These are phyloP conservation scores for Escallonia herrerae DNA, from an alignment of 129 eudicot genomes.

Conservation along the genomic window DNA sequence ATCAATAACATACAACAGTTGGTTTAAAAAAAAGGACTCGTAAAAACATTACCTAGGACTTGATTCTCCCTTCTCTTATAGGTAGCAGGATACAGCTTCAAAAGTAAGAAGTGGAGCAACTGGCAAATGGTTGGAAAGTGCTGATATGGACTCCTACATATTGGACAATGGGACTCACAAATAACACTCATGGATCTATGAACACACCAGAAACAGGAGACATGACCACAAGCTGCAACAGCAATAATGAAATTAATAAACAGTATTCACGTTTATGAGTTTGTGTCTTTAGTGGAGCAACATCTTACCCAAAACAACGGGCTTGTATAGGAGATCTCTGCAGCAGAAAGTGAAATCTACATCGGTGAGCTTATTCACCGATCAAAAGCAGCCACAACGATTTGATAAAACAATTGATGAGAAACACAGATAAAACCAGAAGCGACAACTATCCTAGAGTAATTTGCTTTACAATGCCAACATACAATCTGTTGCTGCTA, in stretches of 20 bases:
- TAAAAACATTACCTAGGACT: constrained; percentile 34
- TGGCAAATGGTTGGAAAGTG: constrained; percentile 76
- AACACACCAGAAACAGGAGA: constrained; percentile 81
- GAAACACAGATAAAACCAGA: not conserved
- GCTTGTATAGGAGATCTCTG: constrained; percentile 78
- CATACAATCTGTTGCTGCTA: too few relatives aligned
- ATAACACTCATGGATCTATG: constrained; percentile 44
- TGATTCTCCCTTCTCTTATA: constrained; percentile 51
- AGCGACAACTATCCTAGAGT: too few relatives aligned
- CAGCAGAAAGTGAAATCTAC: constrained; percentile 19
- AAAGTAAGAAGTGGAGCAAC: constrained; percentile 57
- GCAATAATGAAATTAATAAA: constrained; percentile 10
- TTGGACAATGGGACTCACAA: constrained; percentile 55
- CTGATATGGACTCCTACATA: constrained; percentile 62
- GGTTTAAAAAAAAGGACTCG: not conserved
- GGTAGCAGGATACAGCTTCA: constrained; percentile 55
- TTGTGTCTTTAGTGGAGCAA: not conserved
- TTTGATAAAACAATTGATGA: not conserved
- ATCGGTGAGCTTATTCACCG: constrained; percentile 12
- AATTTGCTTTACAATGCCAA: too few relatives aligned
- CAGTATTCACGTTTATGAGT: not conserved
- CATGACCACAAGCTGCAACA: constrained; percentile 70
- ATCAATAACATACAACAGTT: not conserved
- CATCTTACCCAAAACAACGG: constrained; percentile 62
- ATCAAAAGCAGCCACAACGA: not conserved